Conservation (phyloP, 1,139 yeast species). For the Scheffersomyces illinoinensis region DNA sequence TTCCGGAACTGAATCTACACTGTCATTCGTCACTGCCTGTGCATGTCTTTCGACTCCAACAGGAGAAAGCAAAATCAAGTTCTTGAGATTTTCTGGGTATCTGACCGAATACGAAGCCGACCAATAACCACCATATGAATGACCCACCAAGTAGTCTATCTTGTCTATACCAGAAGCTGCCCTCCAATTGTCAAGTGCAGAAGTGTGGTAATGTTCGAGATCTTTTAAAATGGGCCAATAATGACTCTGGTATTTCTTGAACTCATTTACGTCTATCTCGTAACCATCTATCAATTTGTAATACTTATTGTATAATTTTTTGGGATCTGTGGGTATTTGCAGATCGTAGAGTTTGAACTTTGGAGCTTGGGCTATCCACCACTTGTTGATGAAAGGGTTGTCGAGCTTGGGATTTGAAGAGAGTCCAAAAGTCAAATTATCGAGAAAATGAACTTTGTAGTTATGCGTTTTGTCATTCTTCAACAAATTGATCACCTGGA, state of each 20-base stretch:
- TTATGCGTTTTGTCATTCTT: conserved; percentile 37
- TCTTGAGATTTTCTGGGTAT: conserved; percentile 59
- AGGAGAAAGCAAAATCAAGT: conserved; percentile 78
- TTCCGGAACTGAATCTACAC: conserved; percentile 4
- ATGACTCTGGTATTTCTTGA: conserved; percentile 31
- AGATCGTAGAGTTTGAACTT: conserved; percentile 31
- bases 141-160: conserved; percentile 46
- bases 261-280: conserved; percentile 27
- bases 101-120: conserved; percentile 40
- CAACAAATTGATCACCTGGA: conserved; percentile 48
- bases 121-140: conserved; percentile 52
- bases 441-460: conserved; percentile 69
- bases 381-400: conserved; percentile 41
- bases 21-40: conserved; percentile 54
- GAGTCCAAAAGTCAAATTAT: conserved; percentile 82
- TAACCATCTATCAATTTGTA: conserved; percentile 43
- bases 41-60: conserved; percentile 84
- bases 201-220: conserved; percentile 37
- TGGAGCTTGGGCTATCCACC: conserved; percentile 29
- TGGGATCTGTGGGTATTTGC: conserved; percentile 26
- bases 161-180: conserved; percentile 25
- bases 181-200: conserved; percentile 44
- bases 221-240: conserved; percentile 44
- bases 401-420: conserved; percentile 63
- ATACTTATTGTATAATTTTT: conserved; percentile 39